Base-by-base conservation (phyloP, 179 eudicot species). In the Pouteria campechiana region DNA sequence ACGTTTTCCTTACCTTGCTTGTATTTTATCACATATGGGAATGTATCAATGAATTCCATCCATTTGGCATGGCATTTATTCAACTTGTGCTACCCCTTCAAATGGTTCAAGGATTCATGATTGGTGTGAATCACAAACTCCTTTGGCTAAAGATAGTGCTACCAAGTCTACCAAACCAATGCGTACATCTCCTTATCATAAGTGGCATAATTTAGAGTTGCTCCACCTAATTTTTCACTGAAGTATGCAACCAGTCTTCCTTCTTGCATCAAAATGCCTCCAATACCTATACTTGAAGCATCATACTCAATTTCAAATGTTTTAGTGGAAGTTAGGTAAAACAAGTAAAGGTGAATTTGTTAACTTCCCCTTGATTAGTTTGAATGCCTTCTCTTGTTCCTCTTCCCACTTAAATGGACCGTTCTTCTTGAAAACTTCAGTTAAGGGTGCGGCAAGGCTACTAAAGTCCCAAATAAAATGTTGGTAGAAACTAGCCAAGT, bases 1-100 rank as follows among this genome's bases (percentile, higher is more conserved):
- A 48, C 19, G 25, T 48, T 48, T 5, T 48, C 53, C 22, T 33
- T 48, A n/a, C 53, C 53, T 48, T 34, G 30, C 42, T 48, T 48
- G 19, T 48, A 48, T 7, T 23, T 0, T 5, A 34, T 34, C 7
- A 34, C 38, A 34, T 34, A 34, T 6, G 38, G 38, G 13, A 34
- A 34, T 5, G 38, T 34, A 6, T 34, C 38, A 34, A 34, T 34
- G 38, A 34, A 34, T 34, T 34, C 38, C 38, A 34, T 14, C 38
- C 38, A 34, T 14, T 34, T 7, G 38, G 38, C 38, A 34, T 34
- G 38, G 38, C 38, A 4, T n/a, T 14, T 34, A 34, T 34, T 34
- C 38, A 34, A n/a, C 38, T 13, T 34, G 7, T n/a, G 7, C 12
- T 13, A 34, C 4, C 7, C 4, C 38, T 28, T 28, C 31, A 28